Base-by-base conservation (phyloP, 2,329 filamentous ascomycete genomes). In the Pseudogymnoascus sp. region DNA sequence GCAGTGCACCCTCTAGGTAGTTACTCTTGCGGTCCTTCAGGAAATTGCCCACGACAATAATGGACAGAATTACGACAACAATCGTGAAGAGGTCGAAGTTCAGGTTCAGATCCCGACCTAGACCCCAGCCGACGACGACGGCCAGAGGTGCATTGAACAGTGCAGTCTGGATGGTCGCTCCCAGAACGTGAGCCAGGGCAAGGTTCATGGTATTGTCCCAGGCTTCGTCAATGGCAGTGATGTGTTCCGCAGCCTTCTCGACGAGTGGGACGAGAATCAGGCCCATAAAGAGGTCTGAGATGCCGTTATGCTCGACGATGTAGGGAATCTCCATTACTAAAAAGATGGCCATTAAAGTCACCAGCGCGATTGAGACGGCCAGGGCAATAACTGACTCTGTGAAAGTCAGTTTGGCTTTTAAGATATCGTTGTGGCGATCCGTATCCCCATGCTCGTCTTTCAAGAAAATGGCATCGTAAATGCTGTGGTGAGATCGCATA, bases 41-140 rank as follows among this genome's bases (percentile, higher is more conserved):
- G 76, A 96, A 96, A 66, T 91, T 90, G 1, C 92, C 91, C 38
- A 96, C 90, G 0, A 92, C 91, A 44, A 97, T 79, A 69, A 96
- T 93, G 29, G 90, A 85, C 24, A 97, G 81, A 63, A 97, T 85
- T 7, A 97, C 79, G 67, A 96, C 82, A 63, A 89, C 83, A 19
- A 96, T 82, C 77, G 96, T 91, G 78, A 96, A 96, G 13, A 92
- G 81, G 69, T 95, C 89, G 73, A 96, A 96, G 72, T 91, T 87
- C 61, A 96, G 80, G 66, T 89, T 86, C 83, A 97, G 90, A 5
- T 79, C 71, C 69, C 86, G 86, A 64, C 76, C 76, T 37, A 92
- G 76, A 21, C 89, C 87, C 92, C 93, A 97, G 50, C 88, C 90
- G 59, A 96, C 88, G 38, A 96, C 81, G 35, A 96, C 86, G 6